Evolutionary conservation across 148 eudicot species (phyloP).

Genomic region (Chenopodium quinoa): DNA sequence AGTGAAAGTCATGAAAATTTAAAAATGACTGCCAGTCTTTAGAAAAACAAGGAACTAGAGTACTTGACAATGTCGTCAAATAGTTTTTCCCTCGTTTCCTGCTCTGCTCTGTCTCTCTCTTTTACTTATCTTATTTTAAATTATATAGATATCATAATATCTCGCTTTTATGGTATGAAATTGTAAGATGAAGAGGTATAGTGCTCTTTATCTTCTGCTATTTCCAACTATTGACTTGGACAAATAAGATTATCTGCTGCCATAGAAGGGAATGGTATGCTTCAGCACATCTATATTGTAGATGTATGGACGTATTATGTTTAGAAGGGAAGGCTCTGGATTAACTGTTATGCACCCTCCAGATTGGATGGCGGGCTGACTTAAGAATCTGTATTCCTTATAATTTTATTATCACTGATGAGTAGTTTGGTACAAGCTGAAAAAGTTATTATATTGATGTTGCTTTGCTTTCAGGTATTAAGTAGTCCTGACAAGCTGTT

Average conservation of each 20-base stretch:
- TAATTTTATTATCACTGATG: neutral
- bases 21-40: neutral
- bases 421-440: neutral
- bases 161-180: neutral
- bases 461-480: constrained; percentile 31
- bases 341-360: neutral
- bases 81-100: neutral
- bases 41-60: neutral
- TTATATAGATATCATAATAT: neutral
- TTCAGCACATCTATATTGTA: neutral
- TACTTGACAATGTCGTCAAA: neutral
- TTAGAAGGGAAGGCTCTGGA: neutral
- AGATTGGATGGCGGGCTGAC: neutral
- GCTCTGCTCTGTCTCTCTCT: neutral
- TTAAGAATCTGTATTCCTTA: neutral
- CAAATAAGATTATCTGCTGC: neutral
- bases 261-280: neutral
- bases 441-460: neutral
- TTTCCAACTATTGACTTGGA: neutral
- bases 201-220: neutral
- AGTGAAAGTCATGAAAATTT: neutral
- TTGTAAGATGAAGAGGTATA: neutral
- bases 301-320: neutral
- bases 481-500: constrained; percentile 44
- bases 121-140: no score